phyloP scores from a whole-genome alignment of 2,329 filamentous ascomycete species.

The Colletotrichum sp. region DNA sequence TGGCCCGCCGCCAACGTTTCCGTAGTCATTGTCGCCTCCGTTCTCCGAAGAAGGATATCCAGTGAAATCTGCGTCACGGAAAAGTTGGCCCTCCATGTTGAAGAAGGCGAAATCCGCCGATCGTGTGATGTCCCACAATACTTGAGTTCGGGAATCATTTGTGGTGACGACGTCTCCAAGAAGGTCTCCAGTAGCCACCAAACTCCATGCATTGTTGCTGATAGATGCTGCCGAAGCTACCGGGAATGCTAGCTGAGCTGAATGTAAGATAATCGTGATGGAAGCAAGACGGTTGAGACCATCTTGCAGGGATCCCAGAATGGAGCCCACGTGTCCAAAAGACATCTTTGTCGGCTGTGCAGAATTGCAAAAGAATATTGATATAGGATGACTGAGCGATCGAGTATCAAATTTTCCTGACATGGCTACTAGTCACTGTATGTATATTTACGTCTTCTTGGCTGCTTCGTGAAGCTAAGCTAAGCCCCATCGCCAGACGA shows the following conservation, averaged over 20 bases:
- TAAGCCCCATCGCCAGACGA: neutral
- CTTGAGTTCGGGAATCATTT: neutral
- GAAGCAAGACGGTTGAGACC: neutral
- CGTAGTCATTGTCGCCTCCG: neutral
- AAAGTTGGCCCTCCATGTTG: neutral
- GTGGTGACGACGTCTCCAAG: neutral
- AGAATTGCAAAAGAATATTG: neutral
- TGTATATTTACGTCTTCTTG: neutral
- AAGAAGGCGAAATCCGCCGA: neutral
- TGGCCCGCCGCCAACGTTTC: neutral
- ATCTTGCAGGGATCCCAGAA: neutral
- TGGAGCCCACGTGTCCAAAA: neutral
- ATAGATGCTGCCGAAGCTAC: neutral
- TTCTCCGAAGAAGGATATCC: neutral
- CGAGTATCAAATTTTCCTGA: neutral
- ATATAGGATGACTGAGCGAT: neutral
- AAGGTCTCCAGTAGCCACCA: neutral
- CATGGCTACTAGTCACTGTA: neutral
- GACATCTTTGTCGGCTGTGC: neutral
- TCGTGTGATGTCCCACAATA: neutral
- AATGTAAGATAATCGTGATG: neutral
- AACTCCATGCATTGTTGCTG: neutral
- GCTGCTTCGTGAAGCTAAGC: neutral
- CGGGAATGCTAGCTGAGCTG: neutral
- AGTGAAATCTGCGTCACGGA: neutral